These are phyloP conservation scores for Aureobasidium zeae DNA, from an alignment of 2,329 filamentous ascomycete species.

Conservation along the genomic window DNA sequence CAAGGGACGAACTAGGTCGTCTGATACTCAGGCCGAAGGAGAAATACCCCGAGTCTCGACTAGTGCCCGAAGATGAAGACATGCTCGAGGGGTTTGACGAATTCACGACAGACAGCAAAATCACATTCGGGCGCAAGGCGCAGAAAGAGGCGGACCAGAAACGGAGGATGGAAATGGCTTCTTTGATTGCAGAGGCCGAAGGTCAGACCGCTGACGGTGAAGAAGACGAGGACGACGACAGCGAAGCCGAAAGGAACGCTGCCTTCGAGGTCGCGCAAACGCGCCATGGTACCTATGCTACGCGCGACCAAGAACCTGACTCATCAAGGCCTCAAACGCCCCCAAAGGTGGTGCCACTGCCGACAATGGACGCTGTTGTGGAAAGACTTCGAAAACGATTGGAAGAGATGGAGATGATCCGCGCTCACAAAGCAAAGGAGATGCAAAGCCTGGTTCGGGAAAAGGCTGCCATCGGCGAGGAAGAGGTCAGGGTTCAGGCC, in stretches of 20 bases:
- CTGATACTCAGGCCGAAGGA: conserved; percentile 47
- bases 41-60: conserved; percentile 56
- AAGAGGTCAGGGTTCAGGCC: conserved; percentile 71
- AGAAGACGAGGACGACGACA: conserved; percentile 60
- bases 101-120: conserved; percentile 66
- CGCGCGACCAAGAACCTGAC: conserved; percentile 35
- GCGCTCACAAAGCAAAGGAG: conserved; percentile 50
- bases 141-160: conserved; percentile 57
- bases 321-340: conserved; percentile 48
- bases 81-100: conserved; percentile 89
- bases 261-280: conserved; percentile 86
- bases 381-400: conserved; percentile 54
- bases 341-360: conserved; percentile 67
- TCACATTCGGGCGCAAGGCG: conserved; percentile 69
- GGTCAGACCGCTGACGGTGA: conserved; percentile 41
- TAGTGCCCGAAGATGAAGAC: conserved; percentile 82
- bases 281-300: conserved; percentile 70
- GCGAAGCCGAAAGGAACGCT: conserved; percentile 54
- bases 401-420: conserved; percentile 50
- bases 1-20: conserved; percentile 33
- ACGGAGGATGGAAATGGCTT: conserved; percentile 68
- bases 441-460: conserved; percentile 61
- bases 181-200: conserved; percentile 73
- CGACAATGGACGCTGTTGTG: conserved; percentile 60
- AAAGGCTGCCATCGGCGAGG: conserved; percentile 55